Conservation (phyloP, 2,329 filamentous ascomycete genomes). For the Thielaviopsis populi region DNA sequence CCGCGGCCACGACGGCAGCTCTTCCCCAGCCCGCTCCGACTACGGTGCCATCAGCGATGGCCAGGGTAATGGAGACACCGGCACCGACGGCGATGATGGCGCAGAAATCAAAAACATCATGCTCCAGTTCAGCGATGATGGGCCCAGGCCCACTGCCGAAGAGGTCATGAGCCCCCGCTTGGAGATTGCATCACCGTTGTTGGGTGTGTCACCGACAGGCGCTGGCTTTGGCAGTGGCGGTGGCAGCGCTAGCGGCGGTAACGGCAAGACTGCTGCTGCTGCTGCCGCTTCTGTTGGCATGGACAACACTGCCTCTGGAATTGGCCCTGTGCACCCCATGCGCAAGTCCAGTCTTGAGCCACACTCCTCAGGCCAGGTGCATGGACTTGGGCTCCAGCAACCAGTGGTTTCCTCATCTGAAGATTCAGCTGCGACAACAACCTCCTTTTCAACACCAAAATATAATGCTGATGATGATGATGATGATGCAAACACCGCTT, state of each 20-base stretch:
- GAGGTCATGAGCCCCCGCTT: slow-evolving; percentile 87
- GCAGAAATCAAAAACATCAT: slow-evolving; percentile 95
- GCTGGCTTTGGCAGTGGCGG: slow-evolving; percentile 3
- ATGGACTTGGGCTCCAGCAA: slow-evolving; percentile 25
- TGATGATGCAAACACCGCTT: slow-evolving; percentile 22
- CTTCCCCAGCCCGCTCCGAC: slow-evolving; percentile 41
- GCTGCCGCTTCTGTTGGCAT: not conserved
- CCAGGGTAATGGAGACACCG: slow-evolving; percentile 39
- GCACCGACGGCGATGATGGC: slow-evolving; percentile 50
- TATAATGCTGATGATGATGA: slow-evolving; percentile 18
- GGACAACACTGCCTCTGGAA: not conserved
- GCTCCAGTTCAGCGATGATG: slow-evolving; percentile 76
- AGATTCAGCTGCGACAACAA: slow-evolving; percentile 29
- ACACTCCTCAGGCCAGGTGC: slow-evolving; percentile 36
- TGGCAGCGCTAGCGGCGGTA: not conserved
- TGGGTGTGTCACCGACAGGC: slow-evolving; percentile 34
- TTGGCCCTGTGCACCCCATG: slow-evolving; percentile 49
- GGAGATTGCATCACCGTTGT: slow-evolving; percentile 65
- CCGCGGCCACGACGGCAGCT: slow-evolving; percentile 22
- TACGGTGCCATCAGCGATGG: slow-evolving; percentile 28
- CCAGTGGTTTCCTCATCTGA: slow-evolving; percentile 3
- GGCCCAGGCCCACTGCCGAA: slow-evolving; percentile 54
- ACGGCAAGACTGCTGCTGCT: not conserved
- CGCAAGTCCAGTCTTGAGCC: slow-evolving; percentile 78
- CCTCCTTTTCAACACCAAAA: slow-evolving; percentile 17